These are phyloP conservation scores for Colletotrichum nymphaeae DNA, from an alignment of 2,329 filamentous ascomycete genomes.

Conservation along the genomic window DNA sequence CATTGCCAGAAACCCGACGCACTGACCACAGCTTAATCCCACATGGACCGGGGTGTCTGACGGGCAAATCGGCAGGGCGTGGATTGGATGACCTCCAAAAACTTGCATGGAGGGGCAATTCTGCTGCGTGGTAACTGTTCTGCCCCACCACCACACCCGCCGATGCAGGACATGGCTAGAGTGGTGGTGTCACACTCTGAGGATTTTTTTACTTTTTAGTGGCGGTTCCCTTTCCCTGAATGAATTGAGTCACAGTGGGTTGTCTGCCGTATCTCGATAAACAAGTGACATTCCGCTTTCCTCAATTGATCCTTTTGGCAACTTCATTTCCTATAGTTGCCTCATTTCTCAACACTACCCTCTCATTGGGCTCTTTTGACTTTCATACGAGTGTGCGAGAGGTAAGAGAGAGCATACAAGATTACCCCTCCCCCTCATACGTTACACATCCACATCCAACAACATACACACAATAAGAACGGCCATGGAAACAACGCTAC, in stretches of 20 bases:
- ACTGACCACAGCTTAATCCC: conserved; percentile 50
- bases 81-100: conserved; percentile 32
- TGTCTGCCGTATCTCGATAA: conserved; percentile 21
- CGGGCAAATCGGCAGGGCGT: conserved; percentile 32
- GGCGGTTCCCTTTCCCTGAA: conserved; percentile 20
- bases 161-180: conserved; percentile 41
- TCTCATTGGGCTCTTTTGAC: background rate
- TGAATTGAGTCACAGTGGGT: conserved; percentile 28
- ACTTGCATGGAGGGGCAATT: conserved; percentile 39
- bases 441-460: background rate
- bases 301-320: conserved; percentile 19
- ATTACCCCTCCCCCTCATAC: conserved; percentile 6
- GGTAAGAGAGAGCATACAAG: background rate
- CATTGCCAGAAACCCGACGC: conserved; percentile 21
- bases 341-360: background rate
- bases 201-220: conserved; percentile 33
- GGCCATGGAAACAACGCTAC: conserved; percentile 72
- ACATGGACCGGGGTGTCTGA: conserved; percentile 22
- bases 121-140: background rate
- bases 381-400: background rate
- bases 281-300: conserved; percentile 28
- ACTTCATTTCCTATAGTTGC: background rate
- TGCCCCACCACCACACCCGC: conserved; percentile 40
- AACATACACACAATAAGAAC: conserved; percentile 1
- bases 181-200: conserved; percentile 34